Evolutionary conservation across 495 filamentous ascomycete species (phyloP).

Genomic region (Lasiosphaeria hispida): DNA sequence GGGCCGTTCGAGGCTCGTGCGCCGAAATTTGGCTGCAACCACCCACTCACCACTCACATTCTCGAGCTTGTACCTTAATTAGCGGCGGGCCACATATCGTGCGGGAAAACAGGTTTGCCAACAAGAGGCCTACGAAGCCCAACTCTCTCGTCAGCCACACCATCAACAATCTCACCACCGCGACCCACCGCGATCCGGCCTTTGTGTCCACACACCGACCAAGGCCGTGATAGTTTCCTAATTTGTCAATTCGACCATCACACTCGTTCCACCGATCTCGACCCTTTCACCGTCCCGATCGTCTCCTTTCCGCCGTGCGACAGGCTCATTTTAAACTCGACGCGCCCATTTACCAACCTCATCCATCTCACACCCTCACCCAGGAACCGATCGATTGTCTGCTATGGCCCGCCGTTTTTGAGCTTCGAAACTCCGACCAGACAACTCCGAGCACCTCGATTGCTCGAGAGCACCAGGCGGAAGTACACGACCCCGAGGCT

Average conservation of each 20-base stretch:
- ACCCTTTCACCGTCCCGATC: neutral
- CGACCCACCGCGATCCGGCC: neutral
- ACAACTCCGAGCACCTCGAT: slow-evolving; percentile 19
- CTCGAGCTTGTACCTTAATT: slow-evolving; percentile 16
- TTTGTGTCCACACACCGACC: neutral
- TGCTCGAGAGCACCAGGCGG: slow-evolving; percentile 22
- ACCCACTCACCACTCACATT: slow-evolving; percentile 14
- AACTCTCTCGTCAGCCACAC: slow-evolving; percentile 12
- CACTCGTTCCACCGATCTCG: slow-evolving; percentile 16
- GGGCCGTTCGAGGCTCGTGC: slow-evolving; percentile 12
- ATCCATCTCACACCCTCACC: slow-evolving; percentile 9
- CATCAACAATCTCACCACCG: slow-evolving; percentile 8
- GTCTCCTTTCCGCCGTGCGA: slow-evolving; percentile 10
- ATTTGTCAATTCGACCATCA: slow-evolving; percentile 13
- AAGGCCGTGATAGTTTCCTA: slow-evolving; percentile 15
- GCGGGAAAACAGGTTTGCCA: slow-evolving; percentile 18
- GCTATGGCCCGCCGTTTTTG: slow-evolving; percentile 25
- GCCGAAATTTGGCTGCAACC: slow-evolving; percentile 11
- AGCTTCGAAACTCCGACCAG: slow-evolving; percentile 18
- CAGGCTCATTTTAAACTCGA: slow-evolving; percentile 16
- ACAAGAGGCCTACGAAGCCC: slow-evolving; percentile 10
- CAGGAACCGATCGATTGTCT: neutral
- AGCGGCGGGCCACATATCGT: slow-evolving; percentile 4
- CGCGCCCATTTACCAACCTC: slow-evolving; percentile 2
- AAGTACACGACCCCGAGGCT: slow-evolving; percentile 1